Conservation (phyloP, 2,329 filamentous ascomycete genomes). For the Ceratocystis huliohia region DNA sequence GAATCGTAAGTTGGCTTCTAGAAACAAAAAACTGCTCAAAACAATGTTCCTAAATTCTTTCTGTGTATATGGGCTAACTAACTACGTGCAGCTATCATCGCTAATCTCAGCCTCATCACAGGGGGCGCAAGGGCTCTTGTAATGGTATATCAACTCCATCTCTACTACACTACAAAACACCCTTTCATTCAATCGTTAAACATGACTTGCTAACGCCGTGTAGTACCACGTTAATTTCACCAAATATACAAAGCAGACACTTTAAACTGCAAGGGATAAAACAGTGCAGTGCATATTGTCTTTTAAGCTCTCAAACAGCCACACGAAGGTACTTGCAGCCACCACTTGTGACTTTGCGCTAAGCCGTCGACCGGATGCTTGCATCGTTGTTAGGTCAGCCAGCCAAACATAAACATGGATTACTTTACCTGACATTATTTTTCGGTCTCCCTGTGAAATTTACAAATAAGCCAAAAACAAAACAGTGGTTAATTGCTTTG, state of each 20-base stretch:
- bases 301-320: background rate
- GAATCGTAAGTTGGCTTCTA: constrained; percentile 21
- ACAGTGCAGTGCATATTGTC: background rate
- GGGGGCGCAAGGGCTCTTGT: constrained; percentile 26
- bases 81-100: constrained; percentile 27
- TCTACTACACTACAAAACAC: background rate
- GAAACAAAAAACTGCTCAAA: background rate
- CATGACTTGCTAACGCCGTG: background rate
- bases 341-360: background rate
- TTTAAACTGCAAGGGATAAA: background rate
- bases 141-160: constrained; percentile 26
- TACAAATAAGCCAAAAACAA: background rate
- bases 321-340: background rate
- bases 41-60: background rate
- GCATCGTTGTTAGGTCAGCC: background rate
- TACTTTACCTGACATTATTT: background rate
- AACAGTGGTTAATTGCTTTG: background rate
- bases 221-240: constrained; percentile 26
- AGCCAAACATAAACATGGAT: background rate
- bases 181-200: background rate
- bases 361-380: background rate
- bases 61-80: background rate
- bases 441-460: background rate
- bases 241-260: constrained; percentile 14
- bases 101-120: constrained; percentile 28